Evolutionary conservation across 768 basidiomycete genomes (phyloP), one percentile per base, ranked within the genome.

Genomic region (Chalciporus chontae): DNA sequence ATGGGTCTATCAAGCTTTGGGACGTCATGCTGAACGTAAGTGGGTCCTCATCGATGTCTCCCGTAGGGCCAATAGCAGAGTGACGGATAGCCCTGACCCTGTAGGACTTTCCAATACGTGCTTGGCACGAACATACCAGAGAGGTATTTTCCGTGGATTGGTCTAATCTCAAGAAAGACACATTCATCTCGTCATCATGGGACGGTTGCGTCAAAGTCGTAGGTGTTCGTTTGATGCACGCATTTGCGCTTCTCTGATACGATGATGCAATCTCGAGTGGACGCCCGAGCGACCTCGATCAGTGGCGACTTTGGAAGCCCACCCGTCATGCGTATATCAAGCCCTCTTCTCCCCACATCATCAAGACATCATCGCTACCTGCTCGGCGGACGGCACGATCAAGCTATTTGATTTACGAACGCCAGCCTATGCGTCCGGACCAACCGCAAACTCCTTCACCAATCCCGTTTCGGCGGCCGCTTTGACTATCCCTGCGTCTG

Each of bases 61-160:
- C 39, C 17, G 17, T 47, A 42, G 45, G 45, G 47, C 46, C 54
- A 43, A 57, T 59, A 52, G 59, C 61, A 65, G 66, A 64, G 54
- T 64, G 55, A 67, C 56, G 45, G 71, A 67, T 31, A 64, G 54
- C 42, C 38, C 39, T n/a, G 34, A 36, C 34, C 34, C 54, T 24
- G 7, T 70, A 97, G 93, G 87, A 92, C 59, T 79, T 86, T 47
- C 94, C 95, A 1, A 87, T 97, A 56, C 83, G 84, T 53, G 82
- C 81, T 43, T 98, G 95, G 94, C 87, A 91, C 59, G 95, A 98
- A 68, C 95, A 98, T 68, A 82, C 85, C 11, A 81, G 85, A 43
- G 95, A 98, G 66, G 91, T 94, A 7, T 94, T 90, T 73, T 87
- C 87, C 10, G 82, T 97, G 5, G 91, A 98, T 67, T 98, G 95